Conservation (phyloP, 2,329 filamentous ascomycete genomes). For the Helicocarpus griseus region DNA sequence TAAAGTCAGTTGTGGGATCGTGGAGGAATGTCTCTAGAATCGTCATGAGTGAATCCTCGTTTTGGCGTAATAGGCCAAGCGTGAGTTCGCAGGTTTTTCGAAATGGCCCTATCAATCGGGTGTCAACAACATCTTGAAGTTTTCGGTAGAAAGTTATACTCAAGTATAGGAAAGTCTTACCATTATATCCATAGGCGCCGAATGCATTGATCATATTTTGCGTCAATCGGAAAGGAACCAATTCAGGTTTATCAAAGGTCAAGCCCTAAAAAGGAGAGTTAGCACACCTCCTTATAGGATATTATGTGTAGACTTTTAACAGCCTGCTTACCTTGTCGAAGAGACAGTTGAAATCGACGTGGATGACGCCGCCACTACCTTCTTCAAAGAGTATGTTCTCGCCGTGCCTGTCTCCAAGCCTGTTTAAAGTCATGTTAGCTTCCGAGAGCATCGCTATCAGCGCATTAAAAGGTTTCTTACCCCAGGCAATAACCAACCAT, state of each 20-base stretch:
- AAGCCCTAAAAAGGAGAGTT: slow-evolving; percentile 45
- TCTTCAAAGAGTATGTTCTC: slow-evolving; percentile 96
- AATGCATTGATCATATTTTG: slow-evolving; percentile 99
- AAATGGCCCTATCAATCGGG: no score
- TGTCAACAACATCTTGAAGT: no score
- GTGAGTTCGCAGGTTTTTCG: slow-evolving; percentile 84
- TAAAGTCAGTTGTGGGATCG: slow-evolving; percentile 88
- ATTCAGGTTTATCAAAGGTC: slow-evolving; percentile 88
- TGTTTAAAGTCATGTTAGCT: slow-evolving; percentile 14
- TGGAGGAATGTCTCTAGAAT: slow-evolving; percentile 96
- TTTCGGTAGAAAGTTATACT: background rate
- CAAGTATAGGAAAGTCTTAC: slow-evolving; percentile 18
- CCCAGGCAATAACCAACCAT: slow-evolving; percentile 94
- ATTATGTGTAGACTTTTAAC: background rate
- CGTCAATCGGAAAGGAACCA: slow-evolving; percentile 90
- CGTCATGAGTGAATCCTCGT: slow-evolving; percentile 94
- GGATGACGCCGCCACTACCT: slow-evolving; percentile 84
- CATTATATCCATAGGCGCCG: slow-evolving; percentile 87
- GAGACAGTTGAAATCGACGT: slow-evolving; percentile 98
- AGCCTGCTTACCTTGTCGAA: slow-evolving; percentile 73
- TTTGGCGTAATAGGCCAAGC: slow-evolving; percentile 70
- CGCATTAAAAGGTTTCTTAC: slow-evolving; percentile 16
- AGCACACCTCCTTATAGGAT: slow-evolving; percentile 10
- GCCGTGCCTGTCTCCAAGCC: slow-evolving; percentile 86
- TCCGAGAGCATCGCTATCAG: background rate